A percentile compares a stretch with the other conserved stretches of the same genome.
phyloP scores from a whole-genome alignment of 805 yeast species.

The Candida succiphila region DNA sequence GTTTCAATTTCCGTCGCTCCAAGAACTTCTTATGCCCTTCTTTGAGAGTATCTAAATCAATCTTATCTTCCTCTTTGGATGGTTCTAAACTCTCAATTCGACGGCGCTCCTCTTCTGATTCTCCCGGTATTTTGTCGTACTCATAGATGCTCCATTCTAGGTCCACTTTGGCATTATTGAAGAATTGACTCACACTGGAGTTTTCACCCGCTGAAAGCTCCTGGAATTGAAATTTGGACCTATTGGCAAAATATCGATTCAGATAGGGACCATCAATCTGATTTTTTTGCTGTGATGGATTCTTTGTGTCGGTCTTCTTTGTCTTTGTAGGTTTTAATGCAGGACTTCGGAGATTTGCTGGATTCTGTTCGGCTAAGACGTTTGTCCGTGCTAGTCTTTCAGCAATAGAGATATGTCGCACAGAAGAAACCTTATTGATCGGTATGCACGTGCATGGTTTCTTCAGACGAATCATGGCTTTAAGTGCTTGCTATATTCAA shows the following conservation, averaged over 20 bases:
- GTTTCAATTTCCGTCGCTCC: conserved; percentile 14
- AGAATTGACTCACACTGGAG: conserved; percentile 24
- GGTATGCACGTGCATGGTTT: neutral
- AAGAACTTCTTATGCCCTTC: conserved; percentile 17
- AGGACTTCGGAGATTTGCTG: too few species aligned
- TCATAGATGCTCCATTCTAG: conserved; percentile 53
- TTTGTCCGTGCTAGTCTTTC: too few species aligned
- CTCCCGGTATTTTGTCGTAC: conserved; percentile 50
- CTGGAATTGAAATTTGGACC: conserved; percentile 3
- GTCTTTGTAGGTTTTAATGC: too few species aligned
- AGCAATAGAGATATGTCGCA: too few species aligned
- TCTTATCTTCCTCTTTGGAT: neutral
- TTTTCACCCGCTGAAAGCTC: conserved; percentile 4
- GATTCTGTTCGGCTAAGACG: too few species aligned
- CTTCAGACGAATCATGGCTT: too few species aligned
- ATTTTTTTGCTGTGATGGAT: neutral
- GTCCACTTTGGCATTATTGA: conserved; percentile 33
- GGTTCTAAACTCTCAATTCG: conserved; percentile 9
- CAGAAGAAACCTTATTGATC: too few species aligned
- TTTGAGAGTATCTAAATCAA: conserved; percentile 9
- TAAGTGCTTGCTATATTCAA: too few species aligned
- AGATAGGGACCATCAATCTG: conserved; percentile 12
- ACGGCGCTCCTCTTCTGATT: conserved; percentile 21
- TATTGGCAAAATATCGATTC: conserved; percentile 6
- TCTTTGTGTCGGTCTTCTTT: too few species aligned